Conservation (phyloP, 78 protist species). For the Guillardia theta region DNA sequence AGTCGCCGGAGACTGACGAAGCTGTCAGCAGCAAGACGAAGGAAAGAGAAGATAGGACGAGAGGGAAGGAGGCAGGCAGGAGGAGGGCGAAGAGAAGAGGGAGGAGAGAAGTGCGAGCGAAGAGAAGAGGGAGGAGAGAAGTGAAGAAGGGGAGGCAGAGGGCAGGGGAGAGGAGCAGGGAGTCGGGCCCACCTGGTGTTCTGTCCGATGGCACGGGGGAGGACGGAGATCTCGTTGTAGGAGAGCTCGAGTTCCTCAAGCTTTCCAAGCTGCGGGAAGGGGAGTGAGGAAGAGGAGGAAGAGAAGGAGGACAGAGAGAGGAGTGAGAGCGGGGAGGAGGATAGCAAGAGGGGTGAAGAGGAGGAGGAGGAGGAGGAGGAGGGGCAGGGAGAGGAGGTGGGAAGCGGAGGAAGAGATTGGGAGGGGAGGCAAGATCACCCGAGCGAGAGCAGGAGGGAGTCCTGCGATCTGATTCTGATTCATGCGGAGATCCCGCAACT, state of each 20-base stretch:
- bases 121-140: neutral
- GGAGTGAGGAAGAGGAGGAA: neutral
- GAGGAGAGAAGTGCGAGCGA: neutral
- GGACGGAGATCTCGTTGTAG: neutral
- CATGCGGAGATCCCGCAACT: neutral
- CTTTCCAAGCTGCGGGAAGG: no score
- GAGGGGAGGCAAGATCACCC: neutral
- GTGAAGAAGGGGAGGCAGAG: neutral
- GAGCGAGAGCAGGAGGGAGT: neutral
- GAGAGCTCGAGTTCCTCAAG: neutral
- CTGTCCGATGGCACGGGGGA: constrained; percentile 6
- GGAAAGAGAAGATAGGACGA: no score
- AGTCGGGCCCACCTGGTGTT: neutral
- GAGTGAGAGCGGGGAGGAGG: neutral
- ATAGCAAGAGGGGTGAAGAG: neutral
- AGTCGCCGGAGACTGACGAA: neutral
- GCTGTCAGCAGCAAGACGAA: no score
- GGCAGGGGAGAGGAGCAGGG: neutral
- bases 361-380: neutral
- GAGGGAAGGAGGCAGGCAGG: no score
- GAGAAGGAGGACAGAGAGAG: neutral
- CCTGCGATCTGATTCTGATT: neutral
- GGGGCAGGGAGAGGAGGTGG: neutral
- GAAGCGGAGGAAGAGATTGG: neutral
- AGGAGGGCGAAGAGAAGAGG: no score